Base-by-base conservation (phyloP, 129 eudicot species). In the Flaveria linearis region DNA sequence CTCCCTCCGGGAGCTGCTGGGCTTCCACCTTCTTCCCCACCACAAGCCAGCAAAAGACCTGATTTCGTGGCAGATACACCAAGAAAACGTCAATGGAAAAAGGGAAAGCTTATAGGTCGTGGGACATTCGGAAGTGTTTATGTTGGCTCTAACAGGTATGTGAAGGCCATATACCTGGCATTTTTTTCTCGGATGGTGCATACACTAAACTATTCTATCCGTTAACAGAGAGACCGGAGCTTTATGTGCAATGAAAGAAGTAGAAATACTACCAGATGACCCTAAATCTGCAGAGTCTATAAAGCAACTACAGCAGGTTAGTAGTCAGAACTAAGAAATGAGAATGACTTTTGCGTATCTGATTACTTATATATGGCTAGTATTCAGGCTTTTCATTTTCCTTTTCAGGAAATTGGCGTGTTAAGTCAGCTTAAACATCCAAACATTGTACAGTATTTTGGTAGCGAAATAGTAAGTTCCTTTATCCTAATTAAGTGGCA, bases 191-290 rank as follows among this genome's bases (percentile, higher is more conserved):
- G 60, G 63, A 49, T 9, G 30, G 45, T 47, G 6, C 60, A 36
- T n/a, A 42, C 61, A 22, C 61, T 75, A 69, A 80, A 56, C 43
- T 25, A 9, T 56, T 42, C 9, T 22, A 33, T 50, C 63, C 33
- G 60, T 80, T 41, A 8, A 72, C 75, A 94, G 99, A 64, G 92
- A 91, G 71, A 95, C 99, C 9, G 99, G 96, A 79, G 99, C 99
- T 58, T 89, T 91, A 76, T 95, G 99, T 85, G 99, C 99, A 20
- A 95, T 95, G 96, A 91, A 95, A 91, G 99, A 89, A 80, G 99
- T 95, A 47, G 97, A 89, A 69, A 81, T 91, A 55, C 79, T 89
- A 78, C 91, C 86, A 5, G 93, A 89, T 79, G 97, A 94, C 69
- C 79, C 90, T 17, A 86, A 89, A 45, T 86, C 90, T 43, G 82